These are phyloP conservation scores for Alternaria gansuensis DNA, from an alignment of 2,329 filamentous ascomycete genomes.

Conservation along the genomic window DNA sequence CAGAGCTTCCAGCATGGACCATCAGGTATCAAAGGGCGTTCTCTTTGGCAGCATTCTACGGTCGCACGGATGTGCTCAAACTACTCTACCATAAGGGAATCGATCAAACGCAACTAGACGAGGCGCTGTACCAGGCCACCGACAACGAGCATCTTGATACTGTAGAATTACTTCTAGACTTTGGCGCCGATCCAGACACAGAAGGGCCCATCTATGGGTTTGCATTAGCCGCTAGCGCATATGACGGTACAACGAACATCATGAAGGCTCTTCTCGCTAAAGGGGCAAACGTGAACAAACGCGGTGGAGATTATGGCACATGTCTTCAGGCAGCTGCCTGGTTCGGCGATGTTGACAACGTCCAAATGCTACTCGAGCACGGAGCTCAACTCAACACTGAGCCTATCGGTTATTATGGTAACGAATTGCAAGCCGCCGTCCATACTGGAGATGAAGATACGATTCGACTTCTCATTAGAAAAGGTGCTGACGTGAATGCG, in stretches of 20 bases:
- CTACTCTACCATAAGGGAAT: slow-evolving; percentile 25
- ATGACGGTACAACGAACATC: slow-evolving; percentile 34
- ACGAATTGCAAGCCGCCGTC: slow-evolving; percentile 34
- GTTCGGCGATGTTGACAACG: slow-evolving; percentile 30
- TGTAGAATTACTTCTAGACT: slow-evolving; percentile 31
- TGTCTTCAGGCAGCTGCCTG: slow-evolving; percentile 32
- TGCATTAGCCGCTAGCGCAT: slow-evolving; percentile 32
- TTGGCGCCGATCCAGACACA: slow-evolving; percentile 32
- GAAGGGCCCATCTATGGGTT: slow-evolving; percentile 35
- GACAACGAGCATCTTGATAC: slow-evolving; percentile 35
- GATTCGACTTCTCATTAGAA: slow-evolving; percentile 30
- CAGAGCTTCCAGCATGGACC: slow-evolving; percentile 4
- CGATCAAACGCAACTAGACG: slow-evolving; percentile 23
- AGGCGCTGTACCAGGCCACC: slow-evolving; percentile 31
- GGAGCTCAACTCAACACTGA: slow-evolving; percentile 35
- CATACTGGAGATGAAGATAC: slow-evolving; percentile 29
- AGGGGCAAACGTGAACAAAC: slow-evolving; percentile 36
- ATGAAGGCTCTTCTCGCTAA: slow-evolving; percentile 29
- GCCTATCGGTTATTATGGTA: slow-evolving; percentile 30
- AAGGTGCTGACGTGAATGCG: slow-evolving; percentile 33
- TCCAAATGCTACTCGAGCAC: slow-evolving; percentile 33
- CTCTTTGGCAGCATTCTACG: slow-evolving; percentile 30
- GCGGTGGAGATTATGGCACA: slow-evolving; percentile 33
- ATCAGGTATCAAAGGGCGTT: slow-evolving; percentile 33
- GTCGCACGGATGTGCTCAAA: slow-evolving; percentile 28